Evolutionary conservation across 768 basidiomycete genomes (phyloP).

Genomic region (Pulveroboletus frians): DNA sequence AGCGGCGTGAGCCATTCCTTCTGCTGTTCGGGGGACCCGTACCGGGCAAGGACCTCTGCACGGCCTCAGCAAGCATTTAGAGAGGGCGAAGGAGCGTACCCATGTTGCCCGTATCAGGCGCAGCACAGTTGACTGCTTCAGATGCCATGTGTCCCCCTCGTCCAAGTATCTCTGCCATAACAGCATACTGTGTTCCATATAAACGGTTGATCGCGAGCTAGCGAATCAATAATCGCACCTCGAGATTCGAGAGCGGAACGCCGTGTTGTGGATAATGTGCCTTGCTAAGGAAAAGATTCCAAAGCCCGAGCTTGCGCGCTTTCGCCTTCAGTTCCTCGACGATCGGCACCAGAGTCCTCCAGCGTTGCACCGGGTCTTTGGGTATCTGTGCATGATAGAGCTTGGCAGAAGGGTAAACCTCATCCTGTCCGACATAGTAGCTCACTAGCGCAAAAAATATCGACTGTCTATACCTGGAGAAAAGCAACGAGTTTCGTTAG

Average conservation of each 20-base stretch:
- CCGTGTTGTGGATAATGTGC: conserved; percentile 87
- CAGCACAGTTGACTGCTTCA: conserved; percentile 88
- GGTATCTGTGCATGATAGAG: conserved; percentile 83
- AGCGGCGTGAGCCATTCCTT: conserved; percentile 85
- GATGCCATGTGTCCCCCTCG: conserved; percentile 77
- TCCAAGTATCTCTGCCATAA: conserved; percentile 95
- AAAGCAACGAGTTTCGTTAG: conserved; percentile 81
- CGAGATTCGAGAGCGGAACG: conserved; percentile 87
- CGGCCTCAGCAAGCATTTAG: background rate
- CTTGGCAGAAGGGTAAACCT: conserved; percentile 74
- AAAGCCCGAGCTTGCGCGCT: conserved; percentile 84
- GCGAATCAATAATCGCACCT: conserved; percentile 45
- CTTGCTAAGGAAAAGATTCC: conserved; percentile 97
- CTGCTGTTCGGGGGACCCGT: conserved; percentile 89
- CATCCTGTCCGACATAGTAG: conserved; percentile 50
- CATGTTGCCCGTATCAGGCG: conserved; percentile 98
- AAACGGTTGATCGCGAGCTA: background rate
- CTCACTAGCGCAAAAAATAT: background rate
- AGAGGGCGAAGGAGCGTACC: conserved; percentile 39
- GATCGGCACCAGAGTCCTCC: conserved; percentile 80
- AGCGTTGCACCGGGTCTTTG: conserved; percentile 63
- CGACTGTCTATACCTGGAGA: conserved; percentile 54
- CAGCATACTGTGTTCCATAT: conserved; percentile 65
- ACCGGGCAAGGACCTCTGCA: conserved; percentile 92
- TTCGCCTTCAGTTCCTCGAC: conserved; percentile 81